phyloP scores from a whole-genome alignment of 371 early-diverging fungal genomes.

The Haplosporangium sp. region DNA sequence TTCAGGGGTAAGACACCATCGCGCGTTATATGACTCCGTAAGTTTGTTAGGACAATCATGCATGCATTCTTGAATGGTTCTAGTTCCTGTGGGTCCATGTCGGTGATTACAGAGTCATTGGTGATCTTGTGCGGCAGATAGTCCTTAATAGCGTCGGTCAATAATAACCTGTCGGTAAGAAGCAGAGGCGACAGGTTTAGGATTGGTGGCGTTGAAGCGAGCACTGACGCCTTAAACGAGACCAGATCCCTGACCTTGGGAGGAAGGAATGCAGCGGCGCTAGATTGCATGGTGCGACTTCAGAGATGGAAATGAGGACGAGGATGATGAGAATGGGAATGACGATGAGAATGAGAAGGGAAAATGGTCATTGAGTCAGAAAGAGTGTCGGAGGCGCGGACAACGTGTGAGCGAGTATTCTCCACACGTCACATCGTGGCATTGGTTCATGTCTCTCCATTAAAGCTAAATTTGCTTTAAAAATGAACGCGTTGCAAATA shows the following conservation, averaged over 20 bases:
- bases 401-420: no score
- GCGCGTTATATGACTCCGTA: background rate
- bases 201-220: background rate
- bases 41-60: background rate
- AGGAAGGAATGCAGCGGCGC: conserved; percentile 21
- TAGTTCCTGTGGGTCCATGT: conserved; percentile 13
- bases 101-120: background rate
- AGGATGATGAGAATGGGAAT: no score
- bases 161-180: conserved; percentile 11
- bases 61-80: conserved; percentile 18
- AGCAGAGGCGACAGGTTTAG: background rate
- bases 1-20: background rate
- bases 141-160: background rate
- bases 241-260: conserved; percentile 29
- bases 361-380: no score
- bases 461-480: no score
- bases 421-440: no score
- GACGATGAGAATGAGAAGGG: no score
- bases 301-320: no score
- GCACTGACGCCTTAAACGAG: conserved; percentile 2
- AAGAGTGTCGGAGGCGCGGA: no score
- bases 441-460: no score
- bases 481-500: no score
- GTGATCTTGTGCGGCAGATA: conserved; percentile 9
- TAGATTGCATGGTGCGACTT: no score